Evolutionary conservation across 202 grass and related monocot species (phyloP), one percentile per base, ranked within the genome.

Genomic region (Bolboschoenoplectus hybrid): DNA sequence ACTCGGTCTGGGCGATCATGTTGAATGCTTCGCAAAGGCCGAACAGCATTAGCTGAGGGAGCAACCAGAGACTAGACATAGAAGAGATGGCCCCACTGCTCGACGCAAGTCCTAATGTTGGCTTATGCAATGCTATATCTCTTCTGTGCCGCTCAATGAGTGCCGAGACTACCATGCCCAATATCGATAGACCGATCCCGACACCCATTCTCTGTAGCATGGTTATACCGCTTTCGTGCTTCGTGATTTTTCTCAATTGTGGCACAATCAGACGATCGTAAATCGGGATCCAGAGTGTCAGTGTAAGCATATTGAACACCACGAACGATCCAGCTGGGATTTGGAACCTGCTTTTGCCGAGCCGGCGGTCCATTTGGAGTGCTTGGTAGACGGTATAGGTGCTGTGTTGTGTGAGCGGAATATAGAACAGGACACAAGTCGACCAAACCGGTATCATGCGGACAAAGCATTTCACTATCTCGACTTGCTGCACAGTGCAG

Each of bases 221-320:
- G 0, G 89, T 91, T 79, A 95, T 79, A 10, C 95, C 92, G 14
- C 72, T 89, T 56, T 91, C 87, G n/a, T 76, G 47, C 5, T 49
- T 11, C 0, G 91, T 95, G 1, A 92, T 2, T 2, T 82, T 81
- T 14, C 50, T 78, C 32, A 93, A 7, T 1, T 36, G 47, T 36
- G 91, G 92, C 11, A 95, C 88, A 0, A 97, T 9, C 1, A 92
- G 0, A 4, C 83, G 35, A 76, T 97, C 95, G 84, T 97, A 97
- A 11, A 95, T 7, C 0, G 89, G 90, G 2, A 97, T 63, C 87
- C 90, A 97, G 0, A 86, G 1, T 5, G 90, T 97, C 3, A 97
- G 39, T 3, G 95, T 55, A 1, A 91, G 61, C 95, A 97, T 95
- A 83, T 89, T 55, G 88, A 95, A 97, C 3, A 97, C 89, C 45